Base-by-base conservation (phyloP, 108 stramenopile species). In the Cylindrotheca closterium region DNA sequence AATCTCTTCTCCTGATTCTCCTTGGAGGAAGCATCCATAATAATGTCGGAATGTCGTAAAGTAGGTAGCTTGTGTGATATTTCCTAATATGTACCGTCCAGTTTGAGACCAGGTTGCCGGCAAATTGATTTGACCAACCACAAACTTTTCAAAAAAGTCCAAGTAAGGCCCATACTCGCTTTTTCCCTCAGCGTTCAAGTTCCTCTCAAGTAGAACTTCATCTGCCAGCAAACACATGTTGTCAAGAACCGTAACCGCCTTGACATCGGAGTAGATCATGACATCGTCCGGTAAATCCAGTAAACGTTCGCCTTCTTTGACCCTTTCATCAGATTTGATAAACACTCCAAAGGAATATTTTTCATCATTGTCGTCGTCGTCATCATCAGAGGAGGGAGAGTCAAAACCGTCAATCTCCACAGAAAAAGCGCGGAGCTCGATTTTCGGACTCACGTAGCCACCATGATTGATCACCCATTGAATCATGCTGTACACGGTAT, bases 101-200 rank as follows among this genome's bases (percentile, higher is more conserved):
- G 18, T 17, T 1, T 15, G 10, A 32, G 25, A 27, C 55, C 55
- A 57, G 29, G 23, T 57, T 18, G 25, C 27, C 1, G 55, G 55
- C 17, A 57, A 27, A 2, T 52, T 52, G 29, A 49, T 56, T 5
- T 48, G 32, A 19, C 58, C 60, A 25, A 62, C 53, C 7, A 42
- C 37, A 10, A 42, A 42, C 19, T 45, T 25, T 3, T 72, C 57
- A 5, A 93, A 69, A 62, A 88, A 93, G 8, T 80, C 75, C 25
- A 79, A 56, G 47, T 87, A 93, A 18, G 88, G 92, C 1, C 79
- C 88, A 58, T 72, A 87, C 15, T 42, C 15, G 37, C 37, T 42
- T 42, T 42, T 42, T 42, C 10, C 15, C 15, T 7, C 15, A 7
- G 7, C 37, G 10, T 15, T 10, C 7, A 10, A 15, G 37, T 42